phyloP scores from a whole-genome alignment of 2,329 filamentous ascomycete species.

The Cercospora sesami region DNA sequence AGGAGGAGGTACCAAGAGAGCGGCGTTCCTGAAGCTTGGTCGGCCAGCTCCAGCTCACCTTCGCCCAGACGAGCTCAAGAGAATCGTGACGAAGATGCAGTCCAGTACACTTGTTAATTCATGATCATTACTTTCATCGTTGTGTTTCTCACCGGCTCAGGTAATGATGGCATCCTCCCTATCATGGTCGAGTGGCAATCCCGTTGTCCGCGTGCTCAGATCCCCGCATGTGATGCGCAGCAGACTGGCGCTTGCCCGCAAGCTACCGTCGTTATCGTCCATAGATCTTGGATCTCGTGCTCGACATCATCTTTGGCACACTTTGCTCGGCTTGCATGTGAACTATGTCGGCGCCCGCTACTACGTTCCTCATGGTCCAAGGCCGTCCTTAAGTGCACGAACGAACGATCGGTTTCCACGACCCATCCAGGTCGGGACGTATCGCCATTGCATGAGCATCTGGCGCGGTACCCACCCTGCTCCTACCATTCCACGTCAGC shows the following conservation, averaged over 20 bases:
- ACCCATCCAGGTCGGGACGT: not conserved
- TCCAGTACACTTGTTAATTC: not conserved
- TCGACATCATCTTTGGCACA: not conserved
- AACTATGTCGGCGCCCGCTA: not conserved
- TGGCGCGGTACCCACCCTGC: not conserved
- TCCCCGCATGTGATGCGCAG: constrained; percentile 4
- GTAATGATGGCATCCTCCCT: not conserved
- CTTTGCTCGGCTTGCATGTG: not conserved
- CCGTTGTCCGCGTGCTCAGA: constrained; percentile 5
- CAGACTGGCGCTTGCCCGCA: constrained; percentile 2
- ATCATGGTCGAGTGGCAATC: constrained; percentile 3
- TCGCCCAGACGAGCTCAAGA: not conserved
- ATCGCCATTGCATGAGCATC: not conserved
- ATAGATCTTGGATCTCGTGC: constrained; percentile 1
- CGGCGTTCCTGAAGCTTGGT: constrained; percentile 2
- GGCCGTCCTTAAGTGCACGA: not conserved
- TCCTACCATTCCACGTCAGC: not conserved
- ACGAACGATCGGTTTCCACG: not conserved
- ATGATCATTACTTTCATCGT: not conserved
- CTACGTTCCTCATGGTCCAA: not conserved
- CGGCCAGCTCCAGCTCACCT: not conserved
- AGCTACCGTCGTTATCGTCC: not conserved
- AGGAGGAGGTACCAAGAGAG: not conserved
- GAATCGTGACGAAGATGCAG: not conserved
- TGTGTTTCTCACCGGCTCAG: not conserved